These are phyloP conservation scores for Penicillium canariense DNA, from an alignment of 495 filamentous ascomycete species.

Conservation along the genomic window DNA sequence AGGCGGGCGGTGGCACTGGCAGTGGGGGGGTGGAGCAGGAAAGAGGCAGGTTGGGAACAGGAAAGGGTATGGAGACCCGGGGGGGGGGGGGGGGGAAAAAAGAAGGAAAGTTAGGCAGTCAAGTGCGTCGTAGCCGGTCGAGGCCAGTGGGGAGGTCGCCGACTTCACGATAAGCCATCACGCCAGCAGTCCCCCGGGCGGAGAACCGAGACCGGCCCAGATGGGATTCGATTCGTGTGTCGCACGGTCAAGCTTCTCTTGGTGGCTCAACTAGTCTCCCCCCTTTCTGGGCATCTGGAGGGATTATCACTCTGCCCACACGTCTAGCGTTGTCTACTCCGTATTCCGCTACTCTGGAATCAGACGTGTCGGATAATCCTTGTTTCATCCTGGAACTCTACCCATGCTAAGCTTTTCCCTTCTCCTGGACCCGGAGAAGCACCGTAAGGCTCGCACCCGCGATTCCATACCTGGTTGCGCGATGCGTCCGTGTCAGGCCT, in stretches of 20 bases:
- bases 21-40: background rate
- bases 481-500: background rate
- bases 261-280: conserved; percentile 20
- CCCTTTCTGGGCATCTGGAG: conserved; percentile 13
- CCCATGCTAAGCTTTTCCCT: conserved; percentile 20
- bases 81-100: conserved; percentile 10
- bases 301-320: conserved; percentile 10
- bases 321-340: too few species aligned
- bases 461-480: background rate
- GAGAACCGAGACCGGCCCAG: conserved; percentile 23
- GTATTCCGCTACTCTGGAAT: too few species aligned
- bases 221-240: conserved; percentile 27
- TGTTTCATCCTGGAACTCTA: background rate
- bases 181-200: conserved; percentile 8
- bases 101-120: background rate
- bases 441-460: background rate
- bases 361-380: background rate
- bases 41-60: conserved; percentile 1
- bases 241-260: conserved; percentile 42
- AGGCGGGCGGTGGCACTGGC: background rate
- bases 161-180: conserved; percentile 25
- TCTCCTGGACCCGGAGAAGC: background rate
- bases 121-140: background rate
- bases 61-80: background rate
- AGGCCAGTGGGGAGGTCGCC: conserved; percentile 1